Percentiles rank a stretch among this genome's conserved stretches.
Conservation (phyloP, 805 yeast species). For the Sugiyamaella boreocaroliniensis region DNA sequence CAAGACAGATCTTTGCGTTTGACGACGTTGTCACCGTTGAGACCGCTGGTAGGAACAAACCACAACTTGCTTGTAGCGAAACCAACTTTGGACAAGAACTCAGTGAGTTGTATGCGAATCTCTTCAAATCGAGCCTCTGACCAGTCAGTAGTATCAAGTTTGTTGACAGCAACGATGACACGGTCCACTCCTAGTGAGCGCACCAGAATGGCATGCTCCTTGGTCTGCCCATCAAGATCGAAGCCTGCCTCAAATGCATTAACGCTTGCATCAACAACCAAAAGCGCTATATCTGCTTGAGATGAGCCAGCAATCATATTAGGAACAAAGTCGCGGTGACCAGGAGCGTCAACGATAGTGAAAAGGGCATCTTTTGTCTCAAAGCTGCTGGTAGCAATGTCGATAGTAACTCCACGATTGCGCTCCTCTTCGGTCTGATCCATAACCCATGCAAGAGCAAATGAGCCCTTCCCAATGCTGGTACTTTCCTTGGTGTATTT, state of each 20-base stretch:
- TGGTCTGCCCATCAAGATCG: slow-evolving; percentile 63
- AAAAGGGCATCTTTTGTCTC: slow-evolving; percentile 50
- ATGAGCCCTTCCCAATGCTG: slow-evolving; percentile 65
- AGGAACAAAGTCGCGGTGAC: slow-evolving; percentile 76
- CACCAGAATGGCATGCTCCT: slow-evolving; percentile 68
- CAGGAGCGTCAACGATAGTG: slow-evolving; percentile 79
- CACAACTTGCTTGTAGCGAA: slow-evolving; percentile 36
- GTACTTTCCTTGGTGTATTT: slow-evolving; percentile 60
- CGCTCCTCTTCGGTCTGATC: slow-evolving; percentile 77
- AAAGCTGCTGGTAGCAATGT: slow-evolving; percentile 61
- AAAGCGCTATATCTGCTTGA: slow-evolving; percentile 68
- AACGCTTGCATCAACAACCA: slow-evolving; percentile 59
- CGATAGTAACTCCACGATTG: slow-evolving; percentile 69
- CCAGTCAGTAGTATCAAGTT: slow-evolving; percentile 62
- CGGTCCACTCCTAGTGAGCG: slow-evolving; percentile 58
- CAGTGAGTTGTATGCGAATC: slow-evolving; percentile 43
- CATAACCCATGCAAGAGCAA: slow-evolving; percentile 80
- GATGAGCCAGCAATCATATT: slow-evolving; percentile 80
- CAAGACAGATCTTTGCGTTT: slow-evolving; percentile 37
- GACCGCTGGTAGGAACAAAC: slow-evolving; percentile 66
- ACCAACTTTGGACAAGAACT: slow-evolving; percentile 48
- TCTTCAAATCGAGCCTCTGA: slow-evolving; percentile 44
- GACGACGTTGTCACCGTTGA: slow-evolving; percentile 59
- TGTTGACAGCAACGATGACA: slow-evolving; percentile 59
- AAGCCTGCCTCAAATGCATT: slow-evolving; percentile 71